phyloP scores from a whole-genome alignment of 208 protist genomes.

The Trypanosoma brucei region DNA sequence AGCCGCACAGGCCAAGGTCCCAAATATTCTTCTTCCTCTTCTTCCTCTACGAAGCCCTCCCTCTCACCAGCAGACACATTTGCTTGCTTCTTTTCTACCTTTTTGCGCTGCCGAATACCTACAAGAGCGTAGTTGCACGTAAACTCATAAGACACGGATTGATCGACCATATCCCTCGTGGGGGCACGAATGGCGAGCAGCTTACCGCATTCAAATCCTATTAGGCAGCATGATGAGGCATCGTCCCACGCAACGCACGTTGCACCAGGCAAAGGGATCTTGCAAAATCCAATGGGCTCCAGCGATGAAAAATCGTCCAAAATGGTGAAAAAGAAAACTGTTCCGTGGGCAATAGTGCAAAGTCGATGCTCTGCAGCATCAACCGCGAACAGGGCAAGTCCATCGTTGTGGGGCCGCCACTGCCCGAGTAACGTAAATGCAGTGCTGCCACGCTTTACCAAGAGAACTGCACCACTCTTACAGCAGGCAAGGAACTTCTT shows the following conservation, averaged over 20 bases:
- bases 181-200: slow-evolving; percentile 63
- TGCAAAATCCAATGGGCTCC: slow-evolving; percentile 78
- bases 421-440: slow-evolving; percentile 45
- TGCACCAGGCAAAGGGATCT: slow-evolving; percentile 40
- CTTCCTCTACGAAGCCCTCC: slow-evolving; percentile 47
- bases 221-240: slow-evolving; percentile 41
- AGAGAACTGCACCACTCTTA: slow-evolving; percentile 78
- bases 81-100: slow-evolving; percentile 45
- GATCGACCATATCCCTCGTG: slow-evolving; percentile 40
- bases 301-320: slow-evolving; percentile 22
- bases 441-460: slow-evolving; percentile 35
- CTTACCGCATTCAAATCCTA: slow-evolving; percentile 65
- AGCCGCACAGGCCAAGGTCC: slow-evolving; percentile 67
- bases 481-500: slow-evolving; percentile 73
- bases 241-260: slow-evolving; percentile 71
- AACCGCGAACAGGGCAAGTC: slow-evolving; percentile 57
- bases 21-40: slow-evolving; percentile 66
- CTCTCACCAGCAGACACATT: slow-evolving; percentile 41
- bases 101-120: slow-evolving; percentile 67
- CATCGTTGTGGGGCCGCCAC: slow-evolving; percentile 69
- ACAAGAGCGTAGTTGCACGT: slow-evolving; percentile 53
- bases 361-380: slow-evolving; percentile 53
- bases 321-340: slow-evolving; percentile 93
- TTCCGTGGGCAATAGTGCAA: slow-evolving; percentile 76
- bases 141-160: slow-evolving; percentile 67